Conservation (phyloP, 495 filamentous ascomycete species). For the Penicillium steckii region DNA sequence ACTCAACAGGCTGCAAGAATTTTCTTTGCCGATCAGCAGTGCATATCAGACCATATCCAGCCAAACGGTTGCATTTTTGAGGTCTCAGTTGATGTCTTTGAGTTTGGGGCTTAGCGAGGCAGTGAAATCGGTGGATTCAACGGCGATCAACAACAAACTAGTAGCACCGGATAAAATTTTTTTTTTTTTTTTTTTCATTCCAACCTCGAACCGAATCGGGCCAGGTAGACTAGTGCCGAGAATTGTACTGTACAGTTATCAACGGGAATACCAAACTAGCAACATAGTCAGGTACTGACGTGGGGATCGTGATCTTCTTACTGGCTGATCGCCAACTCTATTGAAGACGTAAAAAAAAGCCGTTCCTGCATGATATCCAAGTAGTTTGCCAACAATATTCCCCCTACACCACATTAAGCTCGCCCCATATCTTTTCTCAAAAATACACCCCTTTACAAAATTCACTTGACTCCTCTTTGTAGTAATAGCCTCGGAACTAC, state of each 20-base stretch:
- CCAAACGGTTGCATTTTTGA: not conserved
- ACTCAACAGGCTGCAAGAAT: not conserved
- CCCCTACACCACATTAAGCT: not conserved
- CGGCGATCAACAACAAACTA: slow-evolving; percentile 1
- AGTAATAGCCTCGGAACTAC: not conserved
- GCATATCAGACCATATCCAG: not conserved
- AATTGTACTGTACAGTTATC: not conserved
- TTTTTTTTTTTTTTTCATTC: not conserved
- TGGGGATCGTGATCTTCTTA: slow-evolving; percentile 15
- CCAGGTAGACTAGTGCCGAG: not conserved
- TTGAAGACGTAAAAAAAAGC: slow-evolving; percentile 12
- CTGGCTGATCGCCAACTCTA: slow-evolving; percentile 27
- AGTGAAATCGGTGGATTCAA: not conserved
- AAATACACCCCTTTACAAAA: not conserved
- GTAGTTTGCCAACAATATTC: not conserved
- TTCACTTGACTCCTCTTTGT: not conserved
- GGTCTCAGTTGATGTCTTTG: slow-evolving; percentile 6
- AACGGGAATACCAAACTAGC: slow-evolving; percentile 6
- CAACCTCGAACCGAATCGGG: not conserved
- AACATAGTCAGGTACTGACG: slow-evolving; percentile 17
- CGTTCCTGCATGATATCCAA: slow-evolving; percentile 28
- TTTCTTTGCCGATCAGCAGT: not conserved
- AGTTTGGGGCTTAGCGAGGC: slow-evolving; percentile 8
- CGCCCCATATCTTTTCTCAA: not conserved
- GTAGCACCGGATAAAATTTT: not conserved